A percentile compares a stretch with the other conserved stretches of the same genome.
These are phyloP conservation scores for Schwanniomyces vanrijiae DNA, from an alignment of 805 yeast genomes.

Conservation along the genomic window DNA sequence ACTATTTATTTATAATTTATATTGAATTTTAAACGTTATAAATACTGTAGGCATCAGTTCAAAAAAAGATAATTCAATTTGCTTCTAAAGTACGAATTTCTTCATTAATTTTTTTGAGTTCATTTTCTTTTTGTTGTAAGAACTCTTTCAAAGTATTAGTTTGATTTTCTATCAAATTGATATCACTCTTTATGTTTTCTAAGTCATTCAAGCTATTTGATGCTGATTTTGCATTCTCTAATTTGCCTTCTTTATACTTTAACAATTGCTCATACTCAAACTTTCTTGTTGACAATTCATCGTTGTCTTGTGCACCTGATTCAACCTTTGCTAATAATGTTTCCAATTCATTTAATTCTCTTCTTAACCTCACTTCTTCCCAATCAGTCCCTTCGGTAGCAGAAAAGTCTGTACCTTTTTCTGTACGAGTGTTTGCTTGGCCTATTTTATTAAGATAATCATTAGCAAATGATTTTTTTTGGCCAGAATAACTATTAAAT, in stretches of 20 bases:
- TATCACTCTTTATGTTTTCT: slow-evolving; percentile 57
- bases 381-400: slow-evolving; percentile 81
- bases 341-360: slow-evolving; percentile 77
- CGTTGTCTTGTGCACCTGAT: slow-evolving; percentile 20
- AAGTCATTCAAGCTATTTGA: slow-evolving; percentile 32
- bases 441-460: slow-evolving; percentile 59
- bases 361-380: slow-evolving; percentile 83
- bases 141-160: slow-evolving; percentile 71
- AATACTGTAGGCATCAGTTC: background rate
- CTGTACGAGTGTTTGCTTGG: slow-evolving; percentile 34
- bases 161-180: slow-evolving; percentile 74
- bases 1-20: background rate
- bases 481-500: slow-evolving; percentile 19
- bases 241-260: slow-evolving; percentile 69
- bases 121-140: slow-evolving; percentile 57
- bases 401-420: slow-evolving; percentile 67
- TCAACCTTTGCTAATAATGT: slow-evolving; percentile 55
- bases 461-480: slow-evolving; percentile 48
- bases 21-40: background rate
- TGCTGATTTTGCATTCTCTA: slow-evolving; percentile 20
- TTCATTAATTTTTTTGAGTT: slow-evolving; percentile 49
- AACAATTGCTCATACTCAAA: slow-evolving; percentile 81
- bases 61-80: background rate
- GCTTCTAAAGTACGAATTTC: slow-evolving; percentile 34
- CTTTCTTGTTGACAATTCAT: slow-evolving; percentile 31